phyloP scores from a whole-genome alignment of 257 asterid genomes.

The Jaltomata sinuosa region DNA sequence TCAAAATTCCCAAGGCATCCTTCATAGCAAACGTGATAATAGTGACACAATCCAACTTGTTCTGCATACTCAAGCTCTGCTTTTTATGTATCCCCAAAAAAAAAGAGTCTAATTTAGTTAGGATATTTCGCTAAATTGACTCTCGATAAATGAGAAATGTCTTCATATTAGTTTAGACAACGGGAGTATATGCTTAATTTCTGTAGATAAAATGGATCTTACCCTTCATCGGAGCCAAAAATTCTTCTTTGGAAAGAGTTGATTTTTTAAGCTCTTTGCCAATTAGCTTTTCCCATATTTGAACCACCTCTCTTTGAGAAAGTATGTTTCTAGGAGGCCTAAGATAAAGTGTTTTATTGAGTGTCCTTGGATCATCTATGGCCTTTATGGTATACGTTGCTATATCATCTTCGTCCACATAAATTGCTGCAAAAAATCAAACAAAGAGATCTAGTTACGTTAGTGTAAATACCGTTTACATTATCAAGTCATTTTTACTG shows the following conservation, averaged over 20 bases:
- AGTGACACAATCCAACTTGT: constrained; percentile 20
- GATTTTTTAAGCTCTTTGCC: constrained; percentile 19
- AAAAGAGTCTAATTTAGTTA: not conserved
- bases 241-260: constrained; percentile 10
- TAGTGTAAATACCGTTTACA: too few relatives aligned
- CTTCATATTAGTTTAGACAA: not conserved
- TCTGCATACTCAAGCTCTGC: constrained; percentile 12
- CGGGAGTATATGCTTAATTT: not conserved
- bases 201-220: not conserved
- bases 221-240: constrained; percentile 17
- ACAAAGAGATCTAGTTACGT: not conserved
- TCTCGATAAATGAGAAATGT: not conserved
- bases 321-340: constrained; percentile 27
- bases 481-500: too few relatives aligned
- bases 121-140: not conserved
- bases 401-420: constrained; percentile 24
- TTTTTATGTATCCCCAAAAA: not conserved
- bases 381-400: constrained; percentile 25
- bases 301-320: constrained; percentile 22
- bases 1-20: constrained; percentile 23
- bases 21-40: constrained; percentile 21
- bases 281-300: constrained; percentile 20
- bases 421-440: constrained; percentile 8
- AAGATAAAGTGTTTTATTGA: constrained; percentile 25
- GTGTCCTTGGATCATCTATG: constrained; percentile 29